Evolutionary conservation across 768 basidiomycete species (phyloP), one percentile per base, ranked within the genome.

Genomic region (Rhodotorula toruloides): DNA sequence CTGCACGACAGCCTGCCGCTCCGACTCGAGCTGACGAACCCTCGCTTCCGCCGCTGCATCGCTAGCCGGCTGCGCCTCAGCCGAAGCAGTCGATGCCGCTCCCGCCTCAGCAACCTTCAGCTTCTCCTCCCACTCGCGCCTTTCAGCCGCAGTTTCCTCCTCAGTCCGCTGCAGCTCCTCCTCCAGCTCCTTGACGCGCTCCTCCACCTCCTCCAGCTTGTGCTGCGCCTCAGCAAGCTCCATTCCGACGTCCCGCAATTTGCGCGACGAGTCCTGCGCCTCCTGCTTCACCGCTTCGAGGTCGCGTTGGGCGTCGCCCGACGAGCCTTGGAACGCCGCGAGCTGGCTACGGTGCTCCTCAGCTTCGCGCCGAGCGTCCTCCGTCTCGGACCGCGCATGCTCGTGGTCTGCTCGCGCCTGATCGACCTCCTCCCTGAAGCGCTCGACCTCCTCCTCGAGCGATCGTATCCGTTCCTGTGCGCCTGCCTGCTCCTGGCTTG

Each of bases 371-470:
- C 44, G 36, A 2, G 46, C 84, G 54, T 76, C 77, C 59, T 77
- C 79, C 14, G 78, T 79, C 58, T 55, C 61, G 27, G 77, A 74
- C 54, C 77, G 75, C 27, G 81, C 73, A 11, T 78, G 79, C 29
- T 71, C 73, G 58, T 78, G 73, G 54, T 82, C 81, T 16, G 78
- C 79, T 61, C 80, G 79, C 54, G 79, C 67, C 37, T 75, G 74
- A 40, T 85, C 82, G 72, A 82, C 76, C 73, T 84, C 83, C n/a
- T 81, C 80, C 66, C 82, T 81, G 42, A 82, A 73, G 52, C 78
- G 74, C 22, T 77, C 74, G 43, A 84, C 75, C 50, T 82, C 82
- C 40, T 82, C 81, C 67, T 82, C n/a, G 75, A 74, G 79, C 81
- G 62, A 83, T 81, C 43, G 82, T 79, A 73, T 84, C 82, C 73